Base-by-base conservation (phyloP, 2,329 filamentous ascomycete genomes). In the Immersiporthe knoxdaviesiana region DNA sequence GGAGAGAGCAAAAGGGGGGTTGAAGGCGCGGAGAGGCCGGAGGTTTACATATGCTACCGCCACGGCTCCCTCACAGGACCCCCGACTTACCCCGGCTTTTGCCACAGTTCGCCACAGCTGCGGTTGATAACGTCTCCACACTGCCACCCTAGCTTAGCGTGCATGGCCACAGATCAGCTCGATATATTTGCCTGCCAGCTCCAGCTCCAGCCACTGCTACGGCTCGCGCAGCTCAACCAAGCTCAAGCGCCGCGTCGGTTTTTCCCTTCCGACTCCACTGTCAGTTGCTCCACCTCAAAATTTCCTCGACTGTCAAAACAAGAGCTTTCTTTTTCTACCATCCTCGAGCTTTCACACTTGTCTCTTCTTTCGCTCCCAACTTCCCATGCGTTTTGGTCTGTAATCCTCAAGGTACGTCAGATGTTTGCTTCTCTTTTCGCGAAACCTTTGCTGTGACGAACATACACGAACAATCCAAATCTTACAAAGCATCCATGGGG, bases 391-490 rank as follows among this genome's bases (percentile, higher is more conserved):
- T 30, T 59, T 66, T 30, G 27, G 66, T 47, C 39, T 63, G 35
- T 65, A 14, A 71, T 54, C 70, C 35, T 35, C 74, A 76, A 77
- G 76, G 76, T 78, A 75, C 72, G 76, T 62, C 27, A n/a, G 30
- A 37, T 4, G 8, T 35, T 67, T 35, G 37, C 44, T 62, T 64
- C 56, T 62, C 59, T 64, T 69, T 30, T 63, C 39, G 60, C 41
- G 32, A 64, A 14, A 39, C 24, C 61, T 54, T 78, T 81, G 77
- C 80, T 73, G 74, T 83, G 82, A 84, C 80, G 82, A 84, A 77
- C 78, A 75, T 72, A 74, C 78, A 79, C 79, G 84, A 88, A 87
- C 85, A 88, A 88, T 88, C 86, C 86, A 88, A 88, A 80, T 84
- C 85, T 84, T 85, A 88, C 85, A 79, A 79, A 82, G 76, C 75